Base-by-base conservation (phyloP, 768 basidiomycete genomes). In the Lepiota venenata region DNA sequence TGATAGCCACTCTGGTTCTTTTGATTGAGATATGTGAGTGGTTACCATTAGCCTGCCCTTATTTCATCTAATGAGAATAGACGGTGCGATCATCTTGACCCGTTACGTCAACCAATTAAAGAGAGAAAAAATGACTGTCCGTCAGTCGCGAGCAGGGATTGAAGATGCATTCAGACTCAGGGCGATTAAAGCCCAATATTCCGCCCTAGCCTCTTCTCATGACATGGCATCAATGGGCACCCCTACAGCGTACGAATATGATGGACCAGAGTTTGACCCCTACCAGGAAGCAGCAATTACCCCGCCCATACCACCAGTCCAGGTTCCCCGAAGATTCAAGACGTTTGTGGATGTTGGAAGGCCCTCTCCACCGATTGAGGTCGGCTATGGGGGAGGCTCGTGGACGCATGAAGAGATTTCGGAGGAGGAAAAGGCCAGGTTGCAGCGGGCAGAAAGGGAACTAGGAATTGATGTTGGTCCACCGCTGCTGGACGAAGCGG, bases 1-100 rank as follows among this genome's bases (percentile, higher is more conserved):
- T 63, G 22, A 63, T 82, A 35, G 75, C 79, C 0, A 60, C 66
- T 2, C 39, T 71, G 25, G 66, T 86, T 18, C 63, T 87, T 37
- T 44, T 80, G 21, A 62, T 80, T 39, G 84, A 86, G 61, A 55
- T 84, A 16, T 87, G 85, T 86, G 61, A 60, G 85, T 73, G 36
- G 45, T 42, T 41, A 38, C 15, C 45, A 11, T 14, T 56, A 32
- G 9, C 39, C 51, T 43, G 55, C 38, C 55, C 15, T 18, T n/a
- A 20, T 57, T 12, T 61, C 41, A 36, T 32, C 51, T 55, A 22
- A 54, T 18, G 5, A 16, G 43, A 11, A n/a, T 36, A 85, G 83
- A 83, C 57, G 80, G 78, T n/a, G 72, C 71, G 3, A 58, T 84
- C 47, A 72, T 83, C 45, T 74, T 76, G 3, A 75, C 79, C 12